phyloP scores from a whole-genome alignment of 768 basidiomycete genomes.

The Tulasnella sp. region DNA sequence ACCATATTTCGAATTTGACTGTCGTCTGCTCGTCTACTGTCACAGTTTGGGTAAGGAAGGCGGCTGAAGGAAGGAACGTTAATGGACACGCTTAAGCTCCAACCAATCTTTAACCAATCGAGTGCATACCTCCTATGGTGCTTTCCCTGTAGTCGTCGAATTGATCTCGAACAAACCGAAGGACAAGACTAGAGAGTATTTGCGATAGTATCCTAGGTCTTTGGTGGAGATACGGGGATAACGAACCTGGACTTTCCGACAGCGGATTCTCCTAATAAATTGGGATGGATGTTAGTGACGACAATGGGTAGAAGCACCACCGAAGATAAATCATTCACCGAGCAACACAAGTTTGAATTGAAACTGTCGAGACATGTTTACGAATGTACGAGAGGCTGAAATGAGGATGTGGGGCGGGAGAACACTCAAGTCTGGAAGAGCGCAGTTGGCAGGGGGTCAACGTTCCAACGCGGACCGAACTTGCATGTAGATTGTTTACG shows the following conservation, averaged over 20 bases:
- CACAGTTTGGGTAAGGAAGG: conserved; percentile 97
- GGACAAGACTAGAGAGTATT: conserved; percentile 51
- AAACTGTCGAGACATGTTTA: conserved; percentile 77
- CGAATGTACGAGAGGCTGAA: conserved; percentile 13
- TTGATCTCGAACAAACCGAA: conserved; percentile 93
- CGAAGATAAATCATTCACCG: conserved; percentile 38
- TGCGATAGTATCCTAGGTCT: not conserved
- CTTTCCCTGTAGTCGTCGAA: conserved; percentile 94
- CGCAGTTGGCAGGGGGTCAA: no score
- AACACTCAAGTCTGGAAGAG: not conserved
- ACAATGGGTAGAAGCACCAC: not conserved
- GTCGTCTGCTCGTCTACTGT: conserved; percentile 76
- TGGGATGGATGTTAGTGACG: not conserved
- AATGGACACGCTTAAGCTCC: no score
- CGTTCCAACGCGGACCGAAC: no score
- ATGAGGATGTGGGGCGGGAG: not conserved
- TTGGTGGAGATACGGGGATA: no score
- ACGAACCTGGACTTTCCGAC: conserved; percentile 89
- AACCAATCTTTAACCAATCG: not conserved
- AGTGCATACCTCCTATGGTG: conserved; percentile 59
- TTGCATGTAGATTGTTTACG: no score
- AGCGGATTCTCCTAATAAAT: conserved; percentile 86
- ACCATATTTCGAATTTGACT: conserved; percentile 99
- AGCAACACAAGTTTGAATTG: conserved; percentile 96
- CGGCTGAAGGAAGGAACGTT: conserved; percentile 42